Evolutionary conservation across 371 early-diverging fungal species (phyloP), one percentile per base, ranked within the genome.

Genomic region (Vavraia culicis): DNA sequence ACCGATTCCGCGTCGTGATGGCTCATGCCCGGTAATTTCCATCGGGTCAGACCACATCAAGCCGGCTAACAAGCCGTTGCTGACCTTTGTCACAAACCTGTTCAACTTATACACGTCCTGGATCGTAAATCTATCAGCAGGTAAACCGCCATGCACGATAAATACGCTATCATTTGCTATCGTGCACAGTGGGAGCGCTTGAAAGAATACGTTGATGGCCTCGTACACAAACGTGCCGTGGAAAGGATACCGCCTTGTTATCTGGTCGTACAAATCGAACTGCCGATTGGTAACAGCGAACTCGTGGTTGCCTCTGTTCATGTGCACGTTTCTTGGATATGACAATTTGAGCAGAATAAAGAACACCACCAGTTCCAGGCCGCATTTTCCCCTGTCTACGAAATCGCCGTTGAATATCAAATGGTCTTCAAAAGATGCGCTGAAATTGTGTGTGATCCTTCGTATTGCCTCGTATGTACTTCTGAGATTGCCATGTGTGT

Each of bases 21-120:
- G 52, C n/a, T 52, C 57, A 50, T 52, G 52, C 2, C 57, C 57
- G 37, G 31, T 50, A 46, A 50, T 57, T 62, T 91, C 91, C 58
- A 93, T 93, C 10, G 98, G 98, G 71, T 96, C 98, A 18, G 87
- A 86, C 98, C 98, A 96, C 32, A 96, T 69, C 46, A 96, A 64
- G 61, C 94, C 98, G 31, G 87, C 85, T 85, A 93, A 88, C 9
- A 85, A 82, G 23, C 96, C 99, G 63, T 89, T 87, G 60, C 90
- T 90, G 20, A 95, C 94, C 35, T 93, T 83, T 69, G 95, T 93
- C 69, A 88, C 86, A 57, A 85, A 77, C 51, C 96, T 79, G 69
- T 93, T 88, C 49, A 99, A 74, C 1, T 81, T 74, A 46, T 89
- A 78, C 56, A 99, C 52, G 5, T 53, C 53, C 38, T 57, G 52